Percentiles rank a stretch among this genome's conserved stretches.
Evolutionary conservation across 345 rosid genomes (phyloP).

Genomic region (Gossypium herbaceum): DNA sequence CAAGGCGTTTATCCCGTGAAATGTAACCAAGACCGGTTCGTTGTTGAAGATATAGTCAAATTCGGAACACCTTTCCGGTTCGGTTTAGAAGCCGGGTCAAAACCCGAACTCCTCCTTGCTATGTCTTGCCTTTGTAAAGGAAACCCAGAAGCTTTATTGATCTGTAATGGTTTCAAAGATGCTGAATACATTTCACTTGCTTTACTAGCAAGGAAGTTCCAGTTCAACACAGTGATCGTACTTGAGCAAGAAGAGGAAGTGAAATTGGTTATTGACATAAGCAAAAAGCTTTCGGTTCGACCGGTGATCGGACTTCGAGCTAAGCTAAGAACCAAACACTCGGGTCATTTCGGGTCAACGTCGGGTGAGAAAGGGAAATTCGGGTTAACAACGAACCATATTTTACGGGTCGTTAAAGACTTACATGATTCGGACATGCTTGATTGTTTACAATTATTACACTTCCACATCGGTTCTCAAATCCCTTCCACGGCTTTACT

Average conservation of each 20-base stretch:
- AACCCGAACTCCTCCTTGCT: conserved; percentile 90
- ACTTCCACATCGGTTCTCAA: conserved; percentile 95
- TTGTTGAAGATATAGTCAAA: conserved; percentile 76
- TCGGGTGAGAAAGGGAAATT: conserved; percentile 98
- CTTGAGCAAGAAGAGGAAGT: conserved; percentile 92
- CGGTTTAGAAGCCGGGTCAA: conserved; percentile 93
- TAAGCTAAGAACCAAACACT: conserved; percentile 81
- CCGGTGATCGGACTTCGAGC: conserved; percentile 87
- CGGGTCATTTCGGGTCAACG: conserved; percentile 95
- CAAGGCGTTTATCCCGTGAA: conserved; percentile 95
- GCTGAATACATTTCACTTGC: conserved; percentile 75
- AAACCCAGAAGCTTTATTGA: conserved; percentile 55
- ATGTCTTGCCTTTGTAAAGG: conserved; percentile 88
- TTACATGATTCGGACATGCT: conserved; percentile 65
- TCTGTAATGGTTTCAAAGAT: conserved; percentile 93
- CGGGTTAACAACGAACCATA: conserved; percentile 74
- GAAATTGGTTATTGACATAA: conserved; percentile 57
- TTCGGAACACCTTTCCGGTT: conserved; percentile 73
- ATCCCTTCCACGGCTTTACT: conserved; percentile 73
- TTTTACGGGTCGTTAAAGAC: conserved; percentile 65
- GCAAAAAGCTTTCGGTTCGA: conserved; percentile 56
- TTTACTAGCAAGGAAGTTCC: conserved; percentile 60
- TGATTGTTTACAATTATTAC: conserved; percentile 75
- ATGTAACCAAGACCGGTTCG: conserved; percentile 89
- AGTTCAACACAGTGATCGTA: conserved; percentile 73